phyloP scores from a whole-genome alignment of 78 protist species.

The Dictyostelium intermedium region DNA sequence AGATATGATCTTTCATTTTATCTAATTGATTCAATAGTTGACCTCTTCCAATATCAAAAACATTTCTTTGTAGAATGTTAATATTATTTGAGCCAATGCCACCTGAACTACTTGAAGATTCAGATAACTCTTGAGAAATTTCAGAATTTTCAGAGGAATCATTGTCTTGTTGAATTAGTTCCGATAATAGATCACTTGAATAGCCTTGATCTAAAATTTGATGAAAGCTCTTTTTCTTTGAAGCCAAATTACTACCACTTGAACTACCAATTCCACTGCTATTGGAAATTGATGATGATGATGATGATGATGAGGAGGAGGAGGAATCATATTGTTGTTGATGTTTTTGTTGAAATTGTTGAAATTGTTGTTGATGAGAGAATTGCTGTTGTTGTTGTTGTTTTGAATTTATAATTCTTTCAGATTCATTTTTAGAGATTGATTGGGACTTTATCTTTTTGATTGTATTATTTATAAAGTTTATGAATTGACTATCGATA shows the following conservation, averaged over 20 bases:
- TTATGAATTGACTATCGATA: slow-evolving; percentile 10
- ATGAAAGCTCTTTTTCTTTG: slow-evolving; percentile 11
- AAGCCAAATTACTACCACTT: not conserved
- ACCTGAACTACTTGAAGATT: not conserved
- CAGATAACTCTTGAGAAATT: not conserved
- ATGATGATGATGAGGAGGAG: not conserved
- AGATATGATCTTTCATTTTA: slow-evolving; percentile 56
- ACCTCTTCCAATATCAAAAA: slow-evolving; percentile 60
- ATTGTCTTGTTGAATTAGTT: not conserved
- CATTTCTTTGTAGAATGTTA: slow-evolving; percentile 34
- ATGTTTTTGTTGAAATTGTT: slow-evolving; percentile 60
- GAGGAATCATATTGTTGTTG: not conserved
- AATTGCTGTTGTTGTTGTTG: slow-evolving; percentile 58
- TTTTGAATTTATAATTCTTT: not conserved
- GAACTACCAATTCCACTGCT: not conserved
- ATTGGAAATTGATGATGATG: not conserved
- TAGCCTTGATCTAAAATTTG: slow-evolving; percentile 20
- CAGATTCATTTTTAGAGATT: not conserved
- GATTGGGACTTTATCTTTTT: slow-evolving; percentile 24
- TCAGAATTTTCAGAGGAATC: not conserved
- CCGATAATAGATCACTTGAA: not conserved
- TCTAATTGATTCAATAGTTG: slow-evolving; percentile 26
- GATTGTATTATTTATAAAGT: slow-evolving; percentile 7
- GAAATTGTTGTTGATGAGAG: slow-evolving; percentile 7
- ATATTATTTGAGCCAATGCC: not conserved